Conservation (phyloP, 2,329 filamentous ascomycete genomes). For the Exophiala calicioides region DNA sequence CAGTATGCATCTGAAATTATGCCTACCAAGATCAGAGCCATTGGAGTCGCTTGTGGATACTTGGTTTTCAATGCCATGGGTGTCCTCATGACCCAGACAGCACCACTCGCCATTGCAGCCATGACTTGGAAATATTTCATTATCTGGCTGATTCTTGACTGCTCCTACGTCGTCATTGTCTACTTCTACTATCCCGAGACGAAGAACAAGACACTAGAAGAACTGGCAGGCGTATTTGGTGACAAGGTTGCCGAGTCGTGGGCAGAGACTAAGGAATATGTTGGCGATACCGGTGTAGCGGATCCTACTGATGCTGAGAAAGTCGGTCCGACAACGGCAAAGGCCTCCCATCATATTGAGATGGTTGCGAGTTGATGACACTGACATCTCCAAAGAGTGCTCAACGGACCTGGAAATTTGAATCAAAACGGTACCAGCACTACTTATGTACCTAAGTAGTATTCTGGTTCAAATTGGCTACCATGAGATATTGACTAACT, state of each 20-base stretch:
- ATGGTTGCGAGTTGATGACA: not conserved
- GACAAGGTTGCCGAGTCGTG: conserved; percentile 32
- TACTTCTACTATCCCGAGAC: conserved; percentile 41
- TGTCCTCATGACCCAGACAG: conserved; percentile 8
- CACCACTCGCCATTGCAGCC: conserved; percentile 11
- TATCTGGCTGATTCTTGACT: conserved; percentile 15
- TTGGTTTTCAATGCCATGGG: conserved; percentile 9
- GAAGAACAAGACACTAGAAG: conserved; percentile 38
- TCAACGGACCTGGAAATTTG: too few relatives aligned
- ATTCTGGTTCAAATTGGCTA: too few relatives aligned
- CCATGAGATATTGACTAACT: too few relatives aligned
- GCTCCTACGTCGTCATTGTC: conserved; percentile 23
- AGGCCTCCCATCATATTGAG: not conserved
- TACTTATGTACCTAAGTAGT: too few relatives aligned
- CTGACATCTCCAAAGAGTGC: not conserved
- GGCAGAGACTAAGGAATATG: conserved; percentile 14
- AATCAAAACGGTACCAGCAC: too few relatives aligned
- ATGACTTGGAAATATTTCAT: conserved; percentile 18
- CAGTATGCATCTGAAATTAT: conserved; percentile 18
- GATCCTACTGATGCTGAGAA: not conserved
- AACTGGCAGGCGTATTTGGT: conserved; percentile 39
- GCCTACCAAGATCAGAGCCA: conserved; percentile 17
- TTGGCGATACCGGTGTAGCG: not conserved
- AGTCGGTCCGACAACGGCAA: not conserved
- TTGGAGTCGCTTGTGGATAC: conserved; percentile 6